Base-by-base conservation (phyloP, 2,329 filamentous ascomycete species). In the Colletotrichum paranaense region DNA sequence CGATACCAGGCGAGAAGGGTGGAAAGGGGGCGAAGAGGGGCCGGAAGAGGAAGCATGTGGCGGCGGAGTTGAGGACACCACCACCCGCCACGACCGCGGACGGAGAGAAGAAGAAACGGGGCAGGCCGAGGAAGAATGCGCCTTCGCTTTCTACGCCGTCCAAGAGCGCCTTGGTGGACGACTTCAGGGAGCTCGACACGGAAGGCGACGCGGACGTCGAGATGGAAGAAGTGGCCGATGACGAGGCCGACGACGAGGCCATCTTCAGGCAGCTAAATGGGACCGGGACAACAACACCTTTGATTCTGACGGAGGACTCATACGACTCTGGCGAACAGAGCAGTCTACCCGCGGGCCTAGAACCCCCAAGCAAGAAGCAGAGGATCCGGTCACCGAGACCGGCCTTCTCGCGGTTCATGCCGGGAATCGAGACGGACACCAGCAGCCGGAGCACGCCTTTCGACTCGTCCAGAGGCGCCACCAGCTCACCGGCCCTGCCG, bases 121-220 rank as follows among this genome's bases (percentile, higher is more conserved):
- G 74, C 1, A 75, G 76, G 22, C 78, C 78, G 4, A 81, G 78
- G 72, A 79, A 76, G 62, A 78, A 79, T 5, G 63, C 42, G 8
- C 66, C 66, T 3, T 81, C 84, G 77, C 74, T 84, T 1, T 80
- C 80, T 3, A 83, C 80, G 1, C 84, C 83, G 2, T 76, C 79
- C 1, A 84, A 85, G 75, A 74, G 74, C 1, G 78, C 76, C 7
- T 6, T 38, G 12, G 56, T 81, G 22, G 69, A 75, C 14, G 81
- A 80, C 1, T 81, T 82, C 12, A 80, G 35, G 22, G 67, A 42
- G n/a, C 16, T 59, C 0, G 79, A 81, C 30, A 68, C 67, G 7
- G 73, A 75, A 3, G 38, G 28, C 2, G 79, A 82, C 3, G 65
- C 19, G 38, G 38, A 42, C 38, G 38, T 72, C 3, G 80, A 76